These are phyloP conservation scores for Albatrellus sp. DNA, from an alignment of 1,284 basidiomycete species.

Conservation along the genomic window DNA sequence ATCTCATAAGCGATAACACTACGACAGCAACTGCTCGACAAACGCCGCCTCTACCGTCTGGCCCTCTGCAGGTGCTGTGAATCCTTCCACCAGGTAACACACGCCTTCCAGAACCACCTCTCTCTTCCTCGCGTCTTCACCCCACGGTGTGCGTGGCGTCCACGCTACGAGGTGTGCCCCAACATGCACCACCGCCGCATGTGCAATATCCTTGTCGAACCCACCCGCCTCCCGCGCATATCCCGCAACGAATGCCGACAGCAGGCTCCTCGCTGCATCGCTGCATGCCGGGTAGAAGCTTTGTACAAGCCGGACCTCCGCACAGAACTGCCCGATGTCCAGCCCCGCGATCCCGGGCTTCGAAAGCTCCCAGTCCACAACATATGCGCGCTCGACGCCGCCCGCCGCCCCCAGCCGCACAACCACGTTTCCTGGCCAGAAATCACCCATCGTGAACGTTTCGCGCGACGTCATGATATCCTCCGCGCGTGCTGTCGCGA, in stretches of 20 bases:
- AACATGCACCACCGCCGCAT: constrained; percentile 26
- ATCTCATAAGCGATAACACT: not conserved
- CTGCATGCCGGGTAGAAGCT: constrained; percentile 28
- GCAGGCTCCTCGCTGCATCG: constrained; percentile 20
- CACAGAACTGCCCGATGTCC: constrained; percentile 48
- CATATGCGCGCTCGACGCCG: constrained; percentile 27
- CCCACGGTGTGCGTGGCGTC: constrained; percentile 34
- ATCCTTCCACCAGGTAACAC: constrained; percentile 26
- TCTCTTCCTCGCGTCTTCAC: constrained; percentile 26
- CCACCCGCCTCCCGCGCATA: constrained; percentile 24
- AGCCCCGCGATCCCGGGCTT: constrained; percentile 37
- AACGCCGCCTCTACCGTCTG: constrained; percentile 6
- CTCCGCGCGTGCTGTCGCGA: constrained; percentile 22
- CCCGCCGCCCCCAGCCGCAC: constrained; percentile 18
- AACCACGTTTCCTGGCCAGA: constrained; percentile 56
- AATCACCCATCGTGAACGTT: constrained; percentile 41
- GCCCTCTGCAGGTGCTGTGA: constrained; percentile 13
- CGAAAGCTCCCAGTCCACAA: constrained; percentile 50
- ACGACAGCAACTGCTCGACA: constrained; percentile 3
- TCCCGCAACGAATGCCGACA: constrained; percentile 28
- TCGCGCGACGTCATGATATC: constrained; percentile 24
- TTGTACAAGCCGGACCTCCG: constrained; percentile 37
- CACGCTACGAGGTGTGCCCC: constrained; percentile 37
- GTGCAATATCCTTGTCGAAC: constrained; percentile 13
- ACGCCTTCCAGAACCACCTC: constrained; percentile 36